Evolutionary conservation across 106 monocot genomes (phyloP), one percentile per base, ranked within the genome.

Genomic region (Dioscorea dumetorum): DNA sequence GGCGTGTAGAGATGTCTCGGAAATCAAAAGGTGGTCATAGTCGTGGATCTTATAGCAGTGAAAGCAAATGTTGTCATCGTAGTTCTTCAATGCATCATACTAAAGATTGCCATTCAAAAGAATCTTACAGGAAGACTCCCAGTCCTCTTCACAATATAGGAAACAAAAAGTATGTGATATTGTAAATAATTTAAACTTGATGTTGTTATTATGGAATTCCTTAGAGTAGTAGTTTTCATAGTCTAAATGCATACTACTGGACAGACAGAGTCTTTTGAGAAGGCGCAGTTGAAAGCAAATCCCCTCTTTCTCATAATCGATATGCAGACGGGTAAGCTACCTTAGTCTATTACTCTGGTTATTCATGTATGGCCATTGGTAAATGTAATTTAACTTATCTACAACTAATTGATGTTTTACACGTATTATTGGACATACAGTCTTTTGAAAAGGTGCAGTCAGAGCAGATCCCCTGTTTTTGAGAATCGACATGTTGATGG

Each of bases 1-100:
- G 74, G 74, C 59, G 74, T 18, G 74, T 75, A 32, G 74, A 67
- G 48, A 66, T 75, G 67, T 75, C 74, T 75, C 67, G 58, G 28
- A 75, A 66, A 67, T 75, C 67, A 21, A 48, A 41, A 11, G 59
- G 67, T 58, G 74, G 59, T 35, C 60, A 28, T 14, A 66, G 66
- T 23, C 65, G 60, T 67, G 60, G 48, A 18, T 61, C 74, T 41
- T 28, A 48, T 35, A 48, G 58, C 41, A 50, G 24, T 60, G 74
- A 67, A 68, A 75, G 58, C 41, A 74, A 31, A 60, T 75, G 74
- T 61, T 50, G 58, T 61, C 67, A 67, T 21, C 50, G 67, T 75
- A 67, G 74, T 66, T 67, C 58, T 5, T 24, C 57, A 50, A 49
- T 48, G 5, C 74, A 75, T 67, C 58, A 48, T 49, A 67, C 67